Base-by-base conservation (phyloP, 176 grass and related monocot genomes). In the Themeda triandra region DNA sequence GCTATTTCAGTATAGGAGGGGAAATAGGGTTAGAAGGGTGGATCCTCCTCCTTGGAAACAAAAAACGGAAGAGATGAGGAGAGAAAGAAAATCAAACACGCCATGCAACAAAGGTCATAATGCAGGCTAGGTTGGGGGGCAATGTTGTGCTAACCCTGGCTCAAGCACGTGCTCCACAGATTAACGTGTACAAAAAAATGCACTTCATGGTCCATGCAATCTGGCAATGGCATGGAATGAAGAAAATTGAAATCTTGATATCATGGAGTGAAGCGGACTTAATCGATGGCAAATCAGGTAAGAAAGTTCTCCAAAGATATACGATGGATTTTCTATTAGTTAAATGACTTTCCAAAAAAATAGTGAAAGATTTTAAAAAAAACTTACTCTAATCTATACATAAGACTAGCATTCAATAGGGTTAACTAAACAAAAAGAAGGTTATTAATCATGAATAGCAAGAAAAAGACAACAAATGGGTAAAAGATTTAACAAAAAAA, bases 341-440 rank as follows among this genome's bases (percentile, higher is more conserved):
- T 46, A 73, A 73, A 45, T 73, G 69, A 46, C 40, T 46, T 44
- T 9, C 39, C 13, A 65, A 15, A 44, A 12, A 71, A 63, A 17
- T 45, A 71, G n/a, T 27, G 62, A 76, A 69, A 36, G 53, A 73
- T 72, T 68, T n/a, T n/a, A n/a, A n/a, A n/a, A n/a, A n/a, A n/a
- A n/a, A n/a, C n/a, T n/a, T 75, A 75, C 10, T 75, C 64, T 42
- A 80, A 75, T 69, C 33, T 41, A 80, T 83, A 86, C 6, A 83
- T 14, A 76, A 33, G 37, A 40, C 23, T 74, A 74, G 27, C 7
- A 33, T 70, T 86, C 49, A 64, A 35, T 46, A 84, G 40, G 44
- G 36, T 73, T 66, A 63, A 23, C 77, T 83, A n/a, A 74, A 40
- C 14, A 42, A 75, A 25, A 19, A 76, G 49, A 81, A 1, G 39